Base-by-base conservation (phyloP, 345 rosid genomes). In the Bretschneidera sinensis region DNA sequence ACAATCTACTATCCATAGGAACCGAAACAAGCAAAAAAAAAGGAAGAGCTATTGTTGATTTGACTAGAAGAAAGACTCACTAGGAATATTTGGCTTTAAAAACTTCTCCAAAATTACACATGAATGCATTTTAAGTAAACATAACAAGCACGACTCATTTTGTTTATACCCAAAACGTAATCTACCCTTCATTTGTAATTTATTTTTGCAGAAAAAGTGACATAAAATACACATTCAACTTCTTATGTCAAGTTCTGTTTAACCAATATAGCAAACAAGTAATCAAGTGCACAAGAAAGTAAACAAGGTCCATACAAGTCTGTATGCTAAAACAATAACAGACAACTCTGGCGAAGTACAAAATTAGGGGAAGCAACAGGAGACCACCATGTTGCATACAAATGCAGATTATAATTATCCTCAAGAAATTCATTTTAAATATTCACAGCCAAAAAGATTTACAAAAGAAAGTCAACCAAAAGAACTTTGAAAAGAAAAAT, bases 401-500 rank as follows among this genome's bases (percentile, higher is more conserved):
- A 39, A 11, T 39, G 16, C 16, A 48, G 49, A 2, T 10, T 48
- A 17, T 17, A n/a, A 2, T 17, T 48, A 17, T 48, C 21, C 6
- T 48, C 11, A n/a, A 48, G 22, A 48, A 17, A 48, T 19, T n/a
- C 20, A 48, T 17, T 17, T 13, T 48, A 18, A 48, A 48, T 20
- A 48, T 48, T n/a, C 21, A 17, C 22, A 17, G 10, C 21, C 21
- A 48, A 48, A 20, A 15, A 62, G 51, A 28, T 53, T 62, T 18
- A 34, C 43, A 54, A 34, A 62, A 39, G 24, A 49, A 21, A 31
- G 19, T 17, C 66, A 53, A 0, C 33, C 56, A 6, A 15, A 23
- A 31, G 24, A 16, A 50, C 18, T 28, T 18, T 17, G 75, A 57
- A 51, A 51, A 50, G 52, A 64, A 47, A 57, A 35, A 61, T 8